Percentiles rank a stretch among this genome's conserved stretches.
These are phyloP conservation scores for Tricholoma terreum DNA, from an alignment of 768 basidiomycete species.

Conservation along the genomic window DNA sequence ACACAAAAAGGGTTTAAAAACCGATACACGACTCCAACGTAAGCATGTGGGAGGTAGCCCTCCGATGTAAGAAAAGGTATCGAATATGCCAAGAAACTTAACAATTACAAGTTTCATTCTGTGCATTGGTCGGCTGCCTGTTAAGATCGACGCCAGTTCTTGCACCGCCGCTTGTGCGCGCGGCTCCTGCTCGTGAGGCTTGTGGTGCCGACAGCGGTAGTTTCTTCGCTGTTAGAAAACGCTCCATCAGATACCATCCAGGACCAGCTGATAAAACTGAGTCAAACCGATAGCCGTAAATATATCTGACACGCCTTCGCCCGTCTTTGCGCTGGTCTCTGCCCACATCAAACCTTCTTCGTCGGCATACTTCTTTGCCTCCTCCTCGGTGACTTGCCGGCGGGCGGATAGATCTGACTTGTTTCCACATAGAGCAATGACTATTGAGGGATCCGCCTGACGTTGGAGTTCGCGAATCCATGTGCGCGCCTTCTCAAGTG, in stretches of 20 bases:
- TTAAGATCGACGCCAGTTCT: conserved; percentile 80
- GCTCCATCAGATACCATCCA: conserved; percentile 4
- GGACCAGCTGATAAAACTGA: not conserved
- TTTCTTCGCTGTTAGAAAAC: conserved; percentile 67
- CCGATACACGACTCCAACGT: conserved; percentile 30
- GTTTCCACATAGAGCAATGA: conserved; percentile 96
- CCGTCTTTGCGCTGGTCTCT: conserved; percentile 88
- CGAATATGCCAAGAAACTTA: conserved; percentile 30
- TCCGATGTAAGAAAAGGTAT: conserved; percentile 19
- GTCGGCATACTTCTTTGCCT: conserved; percentile 89
- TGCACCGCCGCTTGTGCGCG: conserved; percentile 48
- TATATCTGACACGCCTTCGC: conserved; percentile 82
- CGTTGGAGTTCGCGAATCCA: conserved; percentile 98
- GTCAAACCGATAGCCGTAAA: conserved; percentile 79
- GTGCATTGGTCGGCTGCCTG: conserved; percentile 51
- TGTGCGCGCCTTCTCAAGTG: conserved; percentile 90
- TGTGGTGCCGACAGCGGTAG: conserved; percentile 79
- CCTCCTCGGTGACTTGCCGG: conserved; percentile 82
- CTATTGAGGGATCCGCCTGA: conserved; percentile 95
- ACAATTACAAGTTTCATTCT: conserved; percentile 76
- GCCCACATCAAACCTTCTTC: conserved; percentile 93
- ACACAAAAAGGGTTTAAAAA: conserved; percentile 22
- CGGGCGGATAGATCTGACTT: conserved; percentile 85
- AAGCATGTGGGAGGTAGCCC: conserved; percentile 17
- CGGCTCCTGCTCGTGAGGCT: conserved; percentile 54